A percentile compares a stretch with the other conserved stretches of the same genome.
Evolutionary conservation across 2,329 filamentous ascomycete genomes (phyloP).

Genomic region (Coleophoma eucalyptorum): DNA sequence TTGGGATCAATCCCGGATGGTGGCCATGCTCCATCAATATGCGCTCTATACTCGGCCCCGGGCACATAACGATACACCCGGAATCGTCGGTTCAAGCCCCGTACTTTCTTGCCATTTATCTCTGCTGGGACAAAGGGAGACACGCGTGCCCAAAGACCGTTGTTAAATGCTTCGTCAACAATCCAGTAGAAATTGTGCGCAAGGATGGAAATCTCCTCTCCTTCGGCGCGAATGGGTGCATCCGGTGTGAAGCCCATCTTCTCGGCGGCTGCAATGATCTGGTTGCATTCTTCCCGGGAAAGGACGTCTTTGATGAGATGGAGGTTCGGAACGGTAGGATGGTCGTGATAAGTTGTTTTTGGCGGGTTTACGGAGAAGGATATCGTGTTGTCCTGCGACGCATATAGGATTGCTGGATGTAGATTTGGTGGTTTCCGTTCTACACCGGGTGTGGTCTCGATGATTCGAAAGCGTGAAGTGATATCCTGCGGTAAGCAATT

Average conservation of each 20-base stretch:
- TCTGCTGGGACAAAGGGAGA: conserved; percentile 50
- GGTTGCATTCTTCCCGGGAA: conserved; percentile 55
- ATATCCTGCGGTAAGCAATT: conserved; percentile 31
- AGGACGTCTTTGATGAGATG: conserved; percentile 58
- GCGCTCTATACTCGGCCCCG: conserved; percentile 67
- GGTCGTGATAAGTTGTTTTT: conserved; percentile 48
- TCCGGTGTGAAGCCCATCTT: conserved; percentile 64
- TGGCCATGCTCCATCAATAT: conserved; percentile 72
- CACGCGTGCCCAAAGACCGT: conserved; percentile 60
- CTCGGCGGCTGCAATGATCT: conserved; percentile 65
- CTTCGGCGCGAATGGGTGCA: conserved; percentile 61
- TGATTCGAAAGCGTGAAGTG: conserved; percentile 44
- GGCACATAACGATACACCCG: conserved; percentile 70
- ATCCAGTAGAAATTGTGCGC: conserved; percentile 76
- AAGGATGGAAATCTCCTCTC: conserved; percentile 55
- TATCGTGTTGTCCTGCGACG: conserved; percentile 54
- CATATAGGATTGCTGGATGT: conserved; percentile 62
- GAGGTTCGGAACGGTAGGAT: conserved; percentile 60
- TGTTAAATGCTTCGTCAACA: conserved; percentile 58
- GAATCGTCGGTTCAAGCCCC: conserved; percentile 67
- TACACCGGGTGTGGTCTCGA: conserved; percentile 57
- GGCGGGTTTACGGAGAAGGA: conserved; percentile 40
- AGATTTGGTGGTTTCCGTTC: conserved; percentile 65
- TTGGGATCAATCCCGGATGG: conserved; percentile 58
- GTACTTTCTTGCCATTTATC: conserved; percentile 51